A percentile compares a stretch with the other conserved stretches of the same genome.
Evolutionary conservation across 495 filamentous ascomycete species (phyloP).

Genomic region (Margaritispora aquatica): DNA sequence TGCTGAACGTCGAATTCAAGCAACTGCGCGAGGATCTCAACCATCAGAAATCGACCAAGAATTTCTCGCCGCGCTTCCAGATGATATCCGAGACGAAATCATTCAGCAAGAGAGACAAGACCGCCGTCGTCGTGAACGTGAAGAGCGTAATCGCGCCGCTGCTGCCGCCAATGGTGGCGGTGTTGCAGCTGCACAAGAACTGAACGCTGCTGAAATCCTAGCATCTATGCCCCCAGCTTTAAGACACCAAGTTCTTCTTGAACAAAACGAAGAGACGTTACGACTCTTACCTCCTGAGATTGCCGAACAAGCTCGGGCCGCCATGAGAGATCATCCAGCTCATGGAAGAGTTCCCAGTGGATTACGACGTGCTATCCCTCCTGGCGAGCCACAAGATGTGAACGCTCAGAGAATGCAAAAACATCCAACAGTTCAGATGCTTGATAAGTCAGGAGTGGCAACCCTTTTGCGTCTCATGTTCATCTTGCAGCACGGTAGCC

Average conservation of each 20-base stretch:
- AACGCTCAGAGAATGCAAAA: slow-evolving; percentile 58
- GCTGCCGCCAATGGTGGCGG: slow-evolving; percentile 43
- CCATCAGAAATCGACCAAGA: slow-evolving; percentile 86
- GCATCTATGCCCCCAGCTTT: slow-evolving; percentile 83
- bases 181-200: slow-evolving; percentile 50
- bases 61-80: slow-evolving; percentile 87
- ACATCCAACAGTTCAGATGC: slow-evolving; percentile 84
- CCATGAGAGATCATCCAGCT: slow-evolving; percentile 15
- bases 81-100: slow-evolving; percentile 83
- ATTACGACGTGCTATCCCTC: slow-evolving; percentile 25
- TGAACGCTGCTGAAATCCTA: slow-evolving; percentile 90
- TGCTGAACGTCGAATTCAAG: slow-evolving; percentile 73
- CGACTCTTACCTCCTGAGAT: slow-evolving; percentile 80
- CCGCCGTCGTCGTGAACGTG: slow-evolving; percentile 81
- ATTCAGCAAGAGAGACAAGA: slow-evolving; percentile 84
- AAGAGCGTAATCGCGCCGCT: slow-evolving; percentile 55
- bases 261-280: slow-evolving; percentile 85
- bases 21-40: slow-evolving; percentile 72
- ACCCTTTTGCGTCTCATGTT: slow-evolving; percentile 96
- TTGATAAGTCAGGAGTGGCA: slow-evolving; percentile 92
- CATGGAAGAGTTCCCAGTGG: slow-evolving; percentile 10
- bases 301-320: slow-evolving; percentile 74
- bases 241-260: slow-evolving; percentile 78
- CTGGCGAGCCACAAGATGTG: slow-evolving; percentile 10
- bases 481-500: slow-evolving; percentile 76